Conservation (phyloP, 2,329 filamentous ascomycete genomes). For the Epichloe coenophiala region DNA sequence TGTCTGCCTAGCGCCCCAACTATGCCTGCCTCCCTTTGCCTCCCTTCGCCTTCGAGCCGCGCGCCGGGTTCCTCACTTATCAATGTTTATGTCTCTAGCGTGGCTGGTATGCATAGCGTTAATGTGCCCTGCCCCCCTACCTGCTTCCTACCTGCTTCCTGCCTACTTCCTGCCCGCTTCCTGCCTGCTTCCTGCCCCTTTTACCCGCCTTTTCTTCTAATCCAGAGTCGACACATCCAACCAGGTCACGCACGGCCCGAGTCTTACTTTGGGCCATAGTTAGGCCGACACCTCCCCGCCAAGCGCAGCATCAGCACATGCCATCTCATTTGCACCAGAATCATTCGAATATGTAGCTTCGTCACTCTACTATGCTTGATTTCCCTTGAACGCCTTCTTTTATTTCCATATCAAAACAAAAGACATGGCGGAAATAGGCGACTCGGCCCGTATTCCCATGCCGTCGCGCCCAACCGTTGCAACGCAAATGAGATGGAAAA, state of each 20-base stretch:
- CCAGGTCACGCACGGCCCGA: neutral
- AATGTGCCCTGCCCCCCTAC: too few species aligned
- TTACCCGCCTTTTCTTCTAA: neutral
- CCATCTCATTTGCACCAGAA: slow-evolving; percentile 2
- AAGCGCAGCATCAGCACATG: slow-evolving; percentile 3
- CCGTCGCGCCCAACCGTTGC: slow-evolving; percentile 1
- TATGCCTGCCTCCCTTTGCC: too few species aligned
- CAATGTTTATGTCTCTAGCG: too few species aligned
- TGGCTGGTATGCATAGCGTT: too few species aligned
- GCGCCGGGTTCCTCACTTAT: neutral
- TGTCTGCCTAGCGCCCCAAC: too few species aligned
- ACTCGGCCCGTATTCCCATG: neutral
- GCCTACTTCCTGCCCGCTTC: neutral
- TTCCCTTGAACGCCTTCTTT: slow-evolving; percentile 6
- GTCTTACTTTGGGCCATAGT: neutral
- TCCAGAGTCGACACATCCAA: neutral
- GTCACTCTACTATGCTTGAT: slow-evolving; percentile 6
- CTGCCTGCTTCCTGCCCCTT: neutral
- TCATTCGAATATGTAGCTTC: neutral
- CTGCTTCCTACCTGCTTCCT: too few species aligned
- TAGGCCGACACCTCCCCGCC: neutral
- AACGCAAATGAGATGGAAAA: neutral
- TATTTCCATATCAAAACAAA: slow-evolving; percentile 6
- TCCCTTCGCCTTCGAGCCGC: too few species aligned
- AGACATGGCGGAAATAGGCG: neutral